These are phyloP conservation scores for Lanmaoa pseudosensibilis DNA, from an alignment of 768 basidiomycete genomes.

Conservation along the genomic window DNA sequence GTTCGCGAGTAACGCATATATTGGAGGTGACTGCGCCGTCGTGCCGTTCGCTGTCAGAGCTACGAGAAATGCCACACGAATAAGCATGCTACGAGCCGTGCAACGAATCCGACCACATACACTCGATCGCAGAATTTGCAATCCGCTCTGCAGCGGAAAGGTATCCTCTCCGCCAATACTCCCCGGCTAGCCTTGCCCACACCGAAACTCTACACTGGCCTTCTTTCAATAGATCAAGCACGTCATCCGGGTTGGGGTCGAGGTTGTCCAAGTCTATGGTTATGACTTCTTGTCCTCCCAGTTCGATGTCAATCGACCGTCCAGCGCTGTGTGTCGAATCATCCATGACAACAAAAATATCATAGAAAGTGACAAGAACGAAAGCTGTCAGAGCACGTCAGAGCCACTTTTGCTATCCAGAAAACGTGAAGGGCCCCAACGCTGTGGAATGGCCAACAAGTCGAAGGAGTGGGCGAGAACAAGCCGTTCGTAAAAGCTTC, in stretches of 20 bases:
- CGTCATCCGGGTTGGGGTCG: slow-evolving; percentile 73
- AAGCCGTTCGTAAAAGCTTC: not conserved
- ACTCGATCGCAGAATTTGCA: slow-evolving; percentile 61
- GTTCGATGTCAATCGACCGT: slow-evolving; percentile 68
- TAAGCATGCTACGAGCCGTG: not conserved
- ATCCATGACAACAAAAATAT: slow-evolving; percentile 15
- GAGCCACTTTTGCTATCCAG: not conserved
- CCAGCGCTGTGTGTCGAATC: slow-evolving; percentile 14
- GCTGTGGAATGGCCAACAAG: not conserved
- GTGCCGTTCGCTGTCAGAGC: slow-evolving; percentile 54
- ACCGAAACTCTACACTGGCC: slow-evolving; percentile 70
- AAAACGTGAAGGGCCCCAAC: not conserved
- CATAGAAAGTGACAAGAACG: not conserved
- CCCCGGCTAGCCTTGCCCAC: slow-evolving; percentile 82
- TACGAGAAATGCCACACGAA: slow-evolving; percentile 22
- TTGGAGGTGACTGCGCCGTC: slow-evolving; percentile 58
- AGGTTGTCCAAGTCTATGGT: slow-evolving; percentile 88
- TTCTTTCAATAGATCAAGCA: slow-evolving; percentile 69
- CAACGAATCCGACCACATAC: slow-evolving; percentile 41
- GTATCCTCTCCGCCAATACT: slow-evolving; percentile 83
- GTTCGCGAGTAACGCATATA: slow-evolving; percentile 83
- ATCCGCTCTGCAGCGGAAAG: slow-evolving; percentile 78
- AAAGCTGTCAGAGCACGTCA: not conserved
- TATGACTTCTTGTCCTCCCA: slow-evolving; percentile 82
- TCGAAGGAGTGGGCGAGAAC: not conserved